These are phyloP conservation scores for Malus orientalis DNA, from an alignment of 306 rosid species.

Conservation along the genomic window DNA sequence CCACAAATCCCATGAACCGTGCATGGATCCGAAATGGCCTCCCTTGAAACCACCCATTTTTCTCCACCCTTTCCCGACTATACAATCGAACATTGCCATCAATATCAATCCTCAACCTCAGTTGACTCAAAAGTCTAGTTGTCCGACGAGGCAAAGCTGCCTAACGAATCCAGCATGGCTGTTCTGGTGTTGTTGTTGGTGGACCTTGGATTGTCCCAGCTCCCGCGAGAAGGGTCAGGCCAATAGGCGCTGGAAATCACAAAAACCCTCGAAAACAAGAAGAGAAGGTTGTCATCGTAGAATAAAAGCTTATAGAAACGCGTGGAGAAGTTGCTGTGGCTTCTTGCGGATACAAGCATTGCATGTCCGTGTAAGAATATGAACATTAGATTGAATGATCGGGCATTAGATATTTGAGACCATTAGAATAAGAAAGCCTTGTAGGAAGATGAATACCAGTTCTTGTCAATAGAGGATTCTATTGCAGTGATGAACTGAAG, in stretches of 20 bases:
- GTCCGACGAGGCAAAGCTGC: constrained; percentile 46
- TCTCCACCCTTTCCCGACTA: constrained; percentile 20
- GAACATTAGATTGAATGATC: too few species aligned
- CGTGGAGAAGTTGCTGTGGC: constrained; percentile 35
- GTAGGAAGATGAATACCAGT: too few species aligned
- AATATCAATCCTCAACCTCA: constrained; percentile 36
- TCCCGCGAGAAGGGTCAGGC: constrained; percentile 36
- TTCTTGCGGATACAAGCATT: constrained; percentile 39
- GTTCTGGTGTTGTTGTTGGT: constrained; percentile 35
- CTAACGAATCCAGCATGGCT: constrained; percentile 34
- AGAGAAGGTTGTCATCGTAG: constrained; percentile 37
- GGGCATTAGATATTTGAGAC: too few species aligned
- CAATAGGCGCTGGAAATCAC: constrained; percentile 47
- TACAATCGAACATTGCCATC: constrained; percentile 51
- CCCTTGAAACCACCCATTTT: constrained; percentile 43
- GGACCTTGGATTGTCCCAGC: constrained; percentile 27
- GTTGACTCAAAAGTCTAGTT: constrained; percentile 22
- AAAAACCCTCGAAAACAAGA: constrained; percentile 39
- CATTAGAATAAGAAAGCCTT: too few species aligned
- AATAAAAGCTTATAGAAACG: constrained; percentile 43
- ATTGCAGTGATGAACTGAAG: too few species aligned
- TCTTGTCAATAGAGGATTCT: too few species aligned
- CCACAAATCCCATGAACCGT: constrained; percentile 1
- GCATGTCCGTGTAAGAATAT: neutral
- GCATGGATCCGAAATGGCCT: constrained; percentile 34